These are phyloP conservation scores for Tricholomella constricta DNA, from an alignment of 768 basidiomycete genomes.

Conservation along the genomic window DNA sequence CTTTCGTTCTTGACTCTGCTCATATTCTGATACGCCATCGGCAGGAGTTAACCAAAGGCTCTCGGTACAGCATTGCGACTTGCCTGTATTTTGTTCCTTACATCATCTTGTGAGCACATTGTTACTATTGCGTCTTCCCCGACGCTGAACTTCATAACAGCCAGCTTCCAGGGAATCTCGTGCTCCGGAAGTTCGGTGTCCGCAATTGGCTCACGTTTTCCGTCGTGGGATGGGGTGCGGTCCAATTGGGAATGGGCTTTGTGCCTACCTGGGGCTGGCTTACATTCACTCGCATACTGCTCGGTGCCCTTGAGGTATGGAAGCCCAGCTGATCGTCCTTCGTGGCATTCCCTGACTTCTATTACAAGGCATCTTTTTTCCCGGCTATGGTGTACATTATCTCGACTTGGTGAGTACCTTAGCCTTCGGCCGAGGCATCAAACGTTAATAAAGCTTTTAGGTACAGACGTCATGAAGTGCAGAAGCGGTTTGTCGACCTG, in stretches of 20 bases:
- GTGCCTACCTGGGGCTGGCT: conserved; percentile 42
- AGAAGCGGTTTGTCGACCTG: conserved; percentile 35
- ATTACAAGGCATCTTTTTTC: conserved; percentile 43
- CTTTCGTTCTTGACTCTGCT: background rate
- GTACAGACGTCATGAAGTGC: conserved; percentile 50
- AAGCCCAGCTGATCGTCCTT: background rate
- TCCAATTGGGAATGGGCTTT: conserved; percentile 49
- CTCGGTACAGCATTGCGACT: conserved; percentile 43
- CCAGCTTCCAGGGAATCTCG: conserved; percentile 47
- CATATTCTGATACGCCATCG: conserved; percentile 4
- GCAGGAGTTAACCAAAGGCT: conserved; percentile 34
- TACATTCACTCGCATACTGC: conserved; percentile 42
- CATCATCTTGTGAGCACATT: conserved; percentile 37
- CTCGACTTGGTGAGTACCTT: conserved; percentile 40
- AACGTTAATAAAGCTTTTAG: conserved; percentile 21
- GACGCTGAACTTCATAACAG: conserved; percentile 24
- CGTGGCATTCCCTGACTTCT: conserved; percentile 1
- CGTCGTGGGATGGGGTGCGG: conserved; percentile 44
- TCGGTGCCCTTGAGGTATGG: conserved; percentile 46
- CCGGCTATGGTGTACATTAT: conserved; percentile 48
- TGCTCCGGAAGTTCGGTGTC: conserved; percentile 44
- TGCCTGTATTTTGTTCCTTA: conserved; percentile 49
- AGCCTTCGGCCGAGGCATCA: background rate
- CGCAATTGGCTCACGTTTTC: conserved; percentile 46
- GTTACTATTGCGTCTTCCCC: background rate